Conservation (phyloP, 352 stramenopile genomes). For the Globisporangium barbulae region DNA sequence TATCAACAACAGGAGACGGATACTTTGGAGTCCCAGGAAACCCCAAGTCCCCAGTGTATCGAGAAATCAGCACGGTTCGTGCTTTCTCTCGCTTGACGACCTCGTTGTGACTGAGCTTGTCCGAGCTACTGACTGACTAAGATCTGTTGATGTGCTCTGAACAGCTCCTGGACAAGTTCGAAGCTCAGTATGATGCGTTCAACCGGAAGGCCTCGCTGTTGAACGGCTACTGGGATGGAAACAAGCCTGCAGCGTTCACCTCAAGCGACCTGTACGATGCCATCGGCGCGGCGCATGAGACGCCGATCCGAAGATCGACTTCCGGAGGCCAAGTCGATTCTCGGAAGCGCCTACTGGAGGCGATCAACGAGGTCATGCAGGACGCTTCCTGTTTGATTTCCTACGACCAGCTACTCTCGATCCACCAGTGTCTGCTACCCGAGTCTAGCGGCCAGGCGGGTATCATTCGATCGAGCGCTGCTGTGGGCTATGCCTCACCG, state of each 20-base stretch:
- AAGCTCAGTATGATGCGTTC: conserved; percentile 61
- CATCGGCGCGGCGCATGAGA: conserved; percentile 59
- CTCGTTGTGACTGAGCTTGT: conserved; percentile 1
- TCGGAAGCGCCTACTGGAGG: conserved; percentile 43
- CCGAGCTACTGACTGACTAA: not conserved
- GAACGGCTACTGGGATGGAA: conserved; percentile 31
- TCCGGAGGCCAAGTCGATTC: conserved; percentile 20
- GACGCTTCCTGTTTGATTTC: conserved; percentile 52
- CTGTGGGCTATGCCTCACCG: conserved; percentile 71
- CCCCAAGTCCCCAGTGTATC: conserved; percentile 58
- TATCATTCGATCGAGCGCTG: conserved; percentile 46
- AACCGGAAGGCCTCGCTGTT: conserved; percentile 34
- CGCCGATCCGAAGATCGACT: conserved; percentile 12
- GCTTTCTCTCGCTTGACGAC: not conserved
- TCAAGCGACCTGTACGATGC: conserved; percentile 76
- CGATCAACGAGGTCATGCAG: conserved; percentile 66
- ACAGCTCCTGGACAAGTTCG: conserved; percentile 43
- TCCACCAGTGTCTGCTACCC: conserved; percentile 58
- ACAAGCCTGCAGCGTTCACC: conserved; percentile 39
- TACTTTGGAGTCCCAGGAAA: conserved; percentile 48
- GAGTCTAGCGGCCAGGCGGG: conserved; percentile 41
- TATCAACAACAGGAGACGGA: conserved; percentile 26
- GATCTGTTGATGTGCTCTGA: not conserved
- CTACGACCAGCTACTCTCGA: conserved; percentile 49
- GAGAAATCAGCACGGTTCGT: conserved; percentile 51